Conservation (phyloP, 257 asterid species). For the Coffea canephora region DNA sequence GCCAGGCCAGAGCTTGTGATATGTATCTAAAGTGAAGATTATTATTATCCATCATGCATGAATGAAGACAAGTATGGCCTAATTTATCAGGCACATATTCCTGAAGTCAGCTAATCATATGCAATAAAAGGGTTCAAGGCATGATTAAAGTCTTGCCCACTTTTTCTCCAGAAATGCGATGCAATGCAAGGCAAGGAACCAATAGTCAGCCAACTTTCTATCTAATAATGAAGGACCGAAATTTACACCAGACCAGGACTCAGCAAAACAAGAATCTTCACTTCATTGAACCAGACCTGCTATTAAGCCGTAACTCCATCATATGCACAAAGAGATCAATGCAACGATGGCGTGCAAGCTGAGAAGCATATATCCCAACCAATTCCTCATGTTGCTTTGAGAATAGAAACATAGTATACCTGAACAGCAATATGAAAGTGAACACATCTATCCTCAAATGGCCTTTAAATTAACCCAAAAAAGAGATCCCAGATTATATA, state of each 20-base stretch:
- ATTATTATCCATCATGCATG: not conserved
- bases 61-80: not conserved
- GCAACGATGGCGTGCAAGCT: slow-evolving; percentile 92
- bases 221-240: not conserved
- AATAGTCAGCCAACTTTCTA: not conserved
- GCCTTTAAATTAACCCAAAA: not conserved
- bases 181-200: not conserved
- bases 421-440: slow-evolving; percentile 32
- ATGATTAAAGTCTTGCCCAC: not conserved
- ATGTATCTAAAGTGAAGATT: not conserved
- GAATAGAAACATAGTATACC: slow-evolving; percentile 94
- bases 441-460: not conserved
- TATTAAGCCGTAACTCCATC: slow-evolving; percentile 97
- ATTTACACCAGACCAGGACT: not conserved
- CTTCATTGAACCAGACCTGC: slow-evolving; percentile 57
- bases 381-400: slow-evolving; percentile 88
- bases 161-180: not conserved
- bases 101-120: not conserved
- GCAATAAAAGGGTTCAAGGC: not conserved
- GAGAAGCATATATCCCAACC: slow-evolving; percentile 96
- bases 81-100: not conserved
- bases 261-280: not conserved
- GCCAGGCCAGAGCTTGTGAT: too few relatives aligned
- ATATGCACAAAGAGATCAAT: slow-evolving; percentile 93
- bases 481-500: not conserved